phyloP scores from a whole-genome alignment of 1,284 basidiomycete species.

The Ustilago cynodontis region DNA sequence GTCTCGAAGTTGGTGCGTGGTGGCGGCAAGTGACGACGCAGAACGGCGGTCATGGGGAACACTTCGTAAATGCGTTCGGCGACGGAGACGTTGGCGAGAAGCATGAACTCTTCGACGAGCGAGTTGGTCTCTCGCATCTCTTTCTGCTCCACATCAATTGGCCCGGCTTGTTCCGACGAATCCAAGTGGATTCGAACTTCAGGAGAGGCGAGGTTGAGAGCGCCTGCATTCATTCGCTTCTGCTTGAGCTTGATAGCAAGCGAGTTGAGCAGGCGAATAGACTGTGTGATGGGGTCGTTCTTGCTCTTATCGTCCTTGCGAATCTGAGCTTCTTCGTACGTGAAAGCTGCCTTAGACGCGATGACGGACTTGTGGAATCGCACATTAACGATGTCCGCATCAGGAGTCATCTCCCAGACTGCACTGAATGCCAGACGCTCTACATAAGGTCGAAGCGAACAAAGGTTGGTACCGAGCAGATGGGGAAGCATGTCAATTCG shows the following conservation, averaged over 20 bases:
- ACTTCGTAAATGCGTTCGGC: constrained; percentile 91
- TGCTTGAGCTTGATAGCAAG: constrained; percentile 89
- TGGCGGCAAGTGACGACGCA: constrained; percentile 92
- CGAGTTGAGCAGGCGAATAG: constrained; percentile 89
- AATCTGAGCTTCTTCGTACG: constrained; percentile 94
- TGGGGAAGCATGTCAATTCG: constrained; percentile 98
- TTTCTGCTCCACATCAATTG: constrained; percentile 98
- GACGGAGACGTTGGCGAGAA: constrained; percentile 95
- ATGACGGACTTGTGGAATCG: constrained; percentile 97
- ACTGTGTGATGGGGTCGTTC: constrained; percentile 85
- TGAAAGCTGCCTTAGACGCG: constrained; percentile 94
- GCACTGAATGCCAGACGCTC: constrained; percentile 95
- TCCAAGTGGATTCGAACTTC: constrained; percentile 96
- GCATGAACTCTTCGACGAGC: constrained; percentile 98
- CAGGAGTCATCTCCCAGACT: constrained; percentile 82
- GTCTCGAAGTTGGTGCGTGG: constrained; percentile 96
- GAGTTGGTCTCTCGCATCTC: constrained; percentile 93
- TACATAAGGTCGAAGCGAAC: constrained; percentile 91
- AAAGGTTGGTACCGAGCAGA: constrained; percentile 94
- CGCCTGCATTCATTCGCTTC: constrained; percentile 90
- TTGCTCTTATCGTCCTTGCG: constrained; percentile 87
- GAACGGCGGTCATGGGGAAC: constrained; percentile 94
- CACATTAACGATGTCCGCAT: constrained; percentile 87
- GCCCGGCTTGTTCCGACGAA: constrained; percentile 90
- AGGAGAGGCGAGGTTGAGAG: constrained; percentile 94